phyloP scores from a whole-genome alignment of 257 asterid species.

The Nemophila menziesii region DNA sequence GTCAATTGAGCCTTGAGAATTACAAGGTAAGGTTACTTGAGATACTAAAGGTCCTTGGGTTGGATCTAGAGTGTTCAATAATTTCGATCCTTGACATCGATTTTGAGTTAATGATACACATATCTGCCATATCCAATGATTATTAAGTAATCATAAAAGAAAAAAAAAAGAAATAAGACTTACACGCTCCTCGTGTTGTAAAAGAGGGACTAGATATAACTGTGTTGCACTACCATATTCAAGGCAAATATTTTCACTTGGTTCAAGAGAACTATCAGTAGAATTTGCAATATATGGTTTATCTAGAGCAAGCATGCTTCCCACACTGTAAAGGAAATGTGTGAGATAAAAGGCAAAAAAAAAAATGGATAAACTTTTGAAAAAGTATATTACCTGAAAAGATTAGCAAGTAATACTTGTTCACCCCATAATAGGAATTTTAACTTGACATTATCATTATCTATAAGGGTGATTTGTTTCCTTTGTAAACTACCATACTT shows the following conservation, averaged over 20 bases:
- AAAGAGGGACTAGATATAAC: constrained; percentile 64
- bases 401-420: constrained; percentile 60
- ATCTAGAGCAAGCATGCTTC: constrained; percentile 91
- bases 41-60: constrained; percentile 64
- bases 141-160: constrained; percentile 3
- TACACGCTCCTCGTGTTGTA: constrained; percentile 70
- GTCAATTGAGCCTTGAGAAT: constrained; percentile 86
- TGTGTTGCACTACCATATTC: constrained; percentile 90
- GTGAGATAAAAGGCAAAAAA: constrained; percentile 5
- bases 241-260: constrained; percentile 39
- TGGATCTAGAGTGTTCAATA: constrained; percentile 29
- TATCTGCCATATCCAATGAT: constrained; percentile 35
- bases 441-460: constrained; percentile 51
- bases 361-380: constrained; percentile 5
- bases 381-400: constrained; percentile 55
- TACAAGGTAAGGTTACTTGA: constrained; percentile 81
- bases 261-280: constrained; percentile 34
- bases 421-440: constrained; percentile 82
- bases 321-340: constrained; percentile 44
- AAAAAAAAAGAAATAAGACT: constrained; percentile 18
- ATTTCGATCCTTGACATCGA: constrained; percentile 57
- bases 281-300: constrained; percentile 61
- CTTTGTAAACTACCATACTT: constrained; percentile 44
- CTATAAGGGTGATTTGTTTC: constrained; percentile 68
- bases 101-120: constrained; percentile 58